Percentiles rank a stretch among this genome's conserved stretches.
phyloP scores from a whole-genome alignment of 164 flowering plant species.

The Vitis rupestris region DNA sequence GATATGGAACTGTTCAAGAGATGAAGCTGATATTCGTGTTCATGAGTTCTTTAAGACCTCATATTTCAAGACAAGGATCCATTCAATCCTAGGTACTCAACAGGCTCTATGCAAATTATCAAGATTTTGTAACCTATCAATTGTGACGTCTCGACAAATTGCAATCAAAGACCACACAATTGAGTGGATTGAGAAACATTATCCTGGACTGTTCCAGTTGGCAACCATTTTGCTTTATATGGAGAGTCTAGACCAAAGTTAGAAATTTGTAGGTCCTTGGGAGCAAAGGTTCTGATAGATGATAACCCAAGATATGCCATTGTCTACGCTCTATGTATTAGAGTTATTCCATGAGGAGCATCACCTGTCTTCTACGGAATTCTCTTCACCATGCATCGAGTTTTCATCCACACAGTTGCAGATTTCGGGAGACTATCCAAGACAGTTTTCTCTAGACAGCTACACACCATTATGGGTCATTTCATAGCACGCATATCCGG shows the following conservation, averaged over 20 bases:
- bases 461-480: no score
- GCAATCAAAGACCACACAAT: conserved; percentile 84
- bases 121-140: conserved; percentile 60
- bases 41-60: conserved; percentile 89
- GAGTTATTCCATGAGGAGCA: no score
- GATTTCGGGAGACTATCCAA: no score
- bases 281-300: conserved; percentile 75
- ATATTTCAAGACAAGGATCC: conserved; percentile 82
- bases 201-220: conserved; percentile 74
- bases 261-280: conserved; percentile 89
- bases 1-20: conserved; percentile 87
- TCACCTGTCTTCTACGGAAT: no score
- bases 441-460: no score
- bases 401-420: no score
- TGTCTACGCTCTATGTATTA: conserved; percentile 10
- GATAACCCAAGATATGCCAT: conserved; percentile 90
- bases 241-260: conserved; percentile 85
- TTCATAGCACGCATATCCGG: no score
- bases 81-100: conserved; percentile 85
- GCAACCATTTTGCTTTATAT: conserved; percentile 88
- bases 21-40: conserved; percentile 87
- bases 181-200: conserved; percentile 83
- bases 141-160: conserved; percentile 92
- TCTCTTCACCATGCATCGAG: no score
- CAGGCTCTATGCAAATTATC: conserved; percentile 64